Percentiles rank a stretch among this genome's conserved stretches.
phyloP scores from a whole-genome alignment of 2,329 filamentous ascomycete species.

The Talaromyces sp. region DNA sequence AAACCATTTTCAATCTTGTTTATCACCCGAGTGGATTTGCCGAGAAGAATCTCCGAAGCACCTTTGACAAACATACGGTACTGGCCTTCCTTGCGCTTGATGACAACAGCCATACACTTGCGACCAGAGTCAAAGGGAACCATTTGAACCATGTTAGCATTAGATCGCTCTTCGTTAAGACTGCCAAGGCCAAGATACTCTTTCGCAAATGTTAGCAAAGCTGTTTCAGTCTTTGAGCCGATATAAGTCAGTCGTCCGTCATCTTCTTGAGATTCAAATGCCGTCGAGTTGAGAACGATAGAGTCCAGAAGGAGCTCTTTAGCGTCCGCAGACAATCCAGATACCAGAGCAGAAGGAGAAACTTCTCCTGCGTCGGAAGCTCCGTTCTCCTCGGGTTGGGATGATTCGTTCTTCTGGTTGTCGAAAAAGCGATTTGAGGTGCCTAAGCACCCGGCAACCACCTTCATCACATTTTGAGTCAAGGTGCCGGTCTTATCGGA shows the following conservation, averaged over 20 bases:
- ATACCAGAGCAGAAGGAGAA: slow-evolving; percentile 55
- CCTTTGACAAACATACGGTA: slow-evolving; percentile 59
- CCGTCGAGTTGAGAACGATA: slow-evolving; percentile 67
- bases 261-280: slow-evolving; percentile 62
- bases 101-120: slow-evolving; percentile 68
- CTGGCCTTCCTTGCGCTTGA: slow-evolving; percentile 55
- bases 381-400: slow-evolving; percentile 29
- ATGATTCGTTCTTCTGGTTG: slow-evolving; percentile 33
- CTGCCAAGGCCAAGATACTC: slow-evolving; percentile 65
- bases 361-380: slow-evolving; percentile 46
- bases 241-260: slow-evolving; percentile 62
- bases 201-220: slow-evolving; percentile 67
- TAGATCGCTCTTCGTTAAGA: slow-evolving; percentile 61
- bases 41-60: slow-evolving; percentile 52
- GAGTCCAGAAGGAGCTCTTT: slow-evolving; percentile 62
- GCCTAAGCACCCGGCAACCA: slow-evolving; percentile 58
- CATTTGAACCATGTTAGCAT: slow-evolving; percentile 56
- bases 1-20: slow-evolving; percentile 61
- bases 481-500: slow-evolving; percentile 67
- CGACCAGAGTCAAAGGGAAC: slow-evolving; percentile 62
- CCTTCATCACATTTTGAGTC: slow-evolving; percentile 63
- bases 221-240: slow-evolving; percentile 76
- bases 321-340: slow-evolving; percentile 52
- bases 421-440: slow-evolving; percentile 46
- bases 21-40: slow-evolving; percentile 53